A percentile compares a stretch with the other conserved stretches of the same genome.
These are phyloP conservation scores for Lasiodiplodia sp. DNA, from an alignment of 2,329 filamentous ascomycete species.

Conservation along the genomic window DNA sequence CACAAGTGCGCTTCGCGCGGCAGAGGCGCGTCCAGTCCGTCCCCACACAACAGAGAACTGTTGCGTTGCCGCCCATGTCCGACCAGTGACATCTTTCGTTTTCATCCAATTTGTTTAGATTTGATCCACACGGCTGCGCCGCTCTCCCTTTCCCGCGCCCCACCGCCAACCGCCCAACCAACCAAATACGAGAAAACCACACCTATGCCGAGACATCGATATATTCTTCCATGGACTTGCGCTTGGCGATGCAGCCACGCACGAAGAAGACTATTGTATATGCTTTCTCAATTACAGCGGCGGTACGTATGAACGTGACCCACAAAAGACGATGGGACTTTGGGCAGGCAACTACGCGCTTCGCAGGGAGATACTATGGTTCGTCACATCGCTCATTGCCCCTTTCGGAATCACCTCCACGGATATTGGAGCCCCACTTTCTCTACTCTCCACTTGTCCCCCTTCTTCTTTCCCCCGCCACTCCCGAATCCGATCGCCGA, in stretches of 20 bases:
- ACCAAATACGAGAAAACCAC: background rate
- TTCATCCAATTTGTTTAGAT: constrained; percentile 1
- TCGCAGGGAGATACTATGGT: background rate
- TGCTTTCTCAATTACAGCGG: background rate
- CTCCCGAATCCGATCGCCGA: background rate
- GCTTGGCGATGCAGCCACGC: constrained; percentile 1
- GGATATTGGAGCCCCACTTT: constrained; percentile 2
- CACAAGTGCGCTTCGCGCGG: background rate
- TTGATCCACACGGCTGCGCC: constrained; percentile 21
- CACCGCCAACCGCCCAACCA: background rate
- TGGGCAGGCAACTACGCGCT: background rate
- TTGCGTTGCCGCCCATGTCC: background rate
- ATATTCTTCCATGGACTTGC: background rate
- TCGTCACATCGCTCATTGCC: background rate
- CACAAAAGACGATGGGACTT: background rate
- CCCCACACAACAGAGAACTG: background rate
- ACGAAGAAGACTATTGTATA: background rate
- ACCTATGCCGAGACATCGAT: constrained; percentile 12
- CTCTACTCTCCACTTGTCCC: background rate
- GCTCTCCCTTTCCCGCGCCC: constrained; percentile 3
- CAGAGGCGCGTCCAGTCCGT: background rate
- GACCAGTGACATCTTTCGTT: background rate
- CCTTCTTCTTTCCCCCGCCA: background rate
- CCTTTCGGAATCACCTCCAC: constrained; percentile 3
- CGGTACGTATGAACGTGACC: background rate